These are phyloP conservation scores for Penicillium sp. DNA, from an alignment of 2,329 filamentous ascomycete species.

Conservation along the genomic window DNA sequence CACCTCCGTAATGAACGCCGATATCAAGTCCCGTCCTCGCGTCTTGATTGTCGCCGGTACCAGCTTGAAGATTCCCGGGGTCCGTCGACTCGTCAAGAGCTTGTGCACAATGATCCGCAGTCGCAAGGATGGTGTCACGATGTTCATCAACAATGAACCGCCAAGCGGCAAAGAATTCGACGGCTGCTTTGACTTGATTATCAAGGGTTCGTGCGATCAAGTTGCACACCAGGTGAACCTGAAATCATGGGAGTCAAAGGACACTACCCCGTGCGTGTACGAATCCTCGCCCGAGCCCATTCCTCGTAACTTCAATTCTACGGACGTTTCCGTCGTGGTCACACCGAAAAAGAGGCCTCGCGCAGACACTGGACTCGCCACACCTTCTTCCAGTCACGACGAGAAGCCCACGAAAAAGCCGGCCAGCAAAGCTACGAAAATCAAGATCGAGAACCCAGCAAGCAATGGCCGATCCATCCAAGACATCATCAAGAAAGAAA, in stretches of 20 bases:
- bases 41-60: constrained; percentile 92
- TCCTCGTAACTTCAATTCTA: background rate
- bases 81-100: constrained; percentile 79
- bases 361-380: constrained; percentile 31
- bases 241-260: constrained; percentile 46
- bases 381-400: constrained; percentile 38
- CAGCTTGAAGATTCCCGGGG: constrained; percentile 87
- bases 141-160: constrained; percentile 88
- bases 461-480: constrained; percentile 24
- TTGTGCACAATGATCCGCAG: constrained; percentile 80
- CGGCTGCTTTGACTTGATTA: constrained; percentile 85
- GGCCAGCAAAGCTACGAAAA: background rate
- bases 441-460: constrained; percentile 23
- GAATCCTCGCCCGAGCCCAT: constrained; percentile 28
- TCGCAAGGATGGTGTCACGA: constrained; percentile 67
- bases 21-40: constrained; percentile 76
- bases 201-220: constrained; percentile 78
- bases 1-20: constrained; percentile 76
- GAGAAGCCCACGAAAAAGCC: constrained; percentile 24
- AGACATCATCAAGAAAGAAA: constrained; percentile 21
- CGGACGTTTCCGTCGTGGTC: constrained; percentile 33
- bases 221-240: constrained; percentile 65
- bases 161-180: constrained; percentile 77
- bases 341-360: constrained; percentile 32
- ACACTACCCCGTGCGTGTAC: constrained; percentile 27